Conservation (phyloP, 139 green algal species). For the Coelastrella sp. region DNA sequence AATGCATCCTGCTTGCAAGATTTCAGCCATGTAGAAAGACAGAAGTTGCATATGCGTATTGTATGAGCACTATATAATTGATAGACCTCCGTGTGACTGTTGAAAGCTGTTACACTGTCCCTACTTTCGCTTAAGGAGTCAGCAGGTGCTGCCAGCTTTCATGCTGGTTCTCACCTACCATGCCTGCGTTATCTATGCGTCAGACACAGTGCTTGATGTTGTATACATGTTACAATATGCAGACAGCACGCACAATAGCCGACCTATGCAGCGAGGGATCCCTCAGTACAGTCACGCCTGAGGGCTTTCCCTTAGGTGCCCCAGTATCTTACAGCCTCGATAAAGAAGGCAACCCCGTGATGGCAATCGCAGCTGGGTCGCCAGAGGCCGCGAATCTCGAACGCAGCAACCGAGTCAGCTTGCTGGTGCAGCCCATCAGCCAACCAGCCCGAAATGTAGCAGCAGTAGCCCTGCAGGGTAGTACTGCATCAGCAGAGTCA, state of each 20-base stretch:
- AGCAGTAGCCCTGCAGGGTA: slow-evolving; percentile 80
- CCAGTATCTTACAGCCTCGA: slow-evolving; percentile 86
- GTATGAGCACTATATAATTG: too few relatives aligned
- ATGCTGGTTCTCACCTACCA: too few relatives aligned
- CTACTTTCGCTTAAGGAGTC: neutral
- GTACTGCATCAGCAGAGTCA: slow-evolving; percentile 47
- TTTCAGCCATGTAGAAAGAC: too few relatives aligned
- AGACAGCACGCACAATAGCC: slow-evolving; percentile 74
- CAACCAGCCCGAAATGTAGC: slow-evolving; percentile 80
- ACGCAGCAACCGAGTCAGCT: slow-evolving; percentile 67
- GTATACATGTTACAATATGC: neutral
- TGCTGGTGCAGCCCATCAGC: slow-evolving; percentile 86
- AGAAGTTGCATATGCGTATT: too few relatives aligned
- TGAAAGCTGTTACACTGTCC: neutral
- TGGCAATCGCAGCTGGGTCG: slow-evolving; percentile 73
- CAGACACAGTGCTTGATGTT: too few relatives aligned
- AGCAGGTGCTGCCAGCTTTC: too few relatives aligned
- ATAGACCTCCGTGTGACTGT: too few relatives aligned
- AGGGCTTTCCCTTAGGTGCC: slow-evolving; percentile 74
- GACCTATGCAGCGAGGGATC: slow-evolving; percentile 73
- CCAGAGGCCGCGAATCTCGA: slow-evolving; percentile 84
- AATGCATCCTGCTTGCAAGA: too few relatives aligned
- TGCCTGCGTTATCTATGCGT: too few relatives aligned
- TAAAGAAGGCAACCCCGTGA: slow-evolving; percentile 72
- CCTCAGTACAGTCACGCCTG: slow-evolving; percentile 68